Base-by-base conservation (phyloP, 176 grass and related monocot genomes). In the Metroxylon sagu region DNA sequence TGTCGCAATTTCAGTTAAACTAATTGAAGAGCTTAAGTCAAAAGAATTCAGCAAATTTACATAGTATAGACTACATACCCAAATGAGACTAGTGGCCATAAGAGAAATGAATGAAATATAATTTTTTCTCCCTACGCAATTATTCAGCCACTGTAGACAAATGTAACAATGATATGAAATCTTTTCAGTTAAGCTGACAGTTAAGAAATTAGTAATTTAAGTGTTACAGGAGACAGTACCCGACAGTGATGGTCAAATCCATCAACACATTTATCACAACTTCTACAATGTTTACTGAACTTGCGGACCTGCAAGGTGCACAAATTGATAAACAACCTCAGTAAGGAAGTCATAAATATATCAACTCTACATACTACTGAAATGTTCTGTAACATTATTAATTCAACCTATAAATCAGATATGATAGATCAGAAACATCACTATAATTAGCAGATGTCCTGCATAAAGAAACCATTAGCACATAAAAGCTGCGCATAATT, bases 211-310 rank as follows among this genome's bases (percentile, higher is more conserved):
- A 4, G 31, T 23, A 73, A 66, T 26, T 21, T 31, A 59, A 77
- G 60, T 72, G 6, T 27, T 21, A 53, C 6, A 62, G 5, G 14
- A 39, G 25, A 66, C 60, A 4, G 76, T 59, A 98, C 93, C 88
- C 93, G 78, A 17, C 94, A 98, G 73, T 98, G 94, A 74, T 98
- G 94, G 62, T 98, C 94, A 71, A 98, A 98, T 74, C 94, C 85
- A 81, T 98, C 94, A 51, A 98, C 94, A 76, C 94, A 98, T 74
- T 98, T 98, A 56, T 98, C 94, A 67, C 94, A 98, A 60, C 94
- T 98, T 80, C 88, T 85, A 65, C 94, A 98, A 67, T 98, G 94
- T 67, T 98, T 98, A 84, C 88, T 98, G 71, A 83, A 98, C 67
- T 92, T 88, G 48, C 71, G 64, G 50, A 93, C 94, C 94, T 98